Conservation (phyloP, 2,329 filamentous ascomycete species). For the Alternaria rosae region DNA sequence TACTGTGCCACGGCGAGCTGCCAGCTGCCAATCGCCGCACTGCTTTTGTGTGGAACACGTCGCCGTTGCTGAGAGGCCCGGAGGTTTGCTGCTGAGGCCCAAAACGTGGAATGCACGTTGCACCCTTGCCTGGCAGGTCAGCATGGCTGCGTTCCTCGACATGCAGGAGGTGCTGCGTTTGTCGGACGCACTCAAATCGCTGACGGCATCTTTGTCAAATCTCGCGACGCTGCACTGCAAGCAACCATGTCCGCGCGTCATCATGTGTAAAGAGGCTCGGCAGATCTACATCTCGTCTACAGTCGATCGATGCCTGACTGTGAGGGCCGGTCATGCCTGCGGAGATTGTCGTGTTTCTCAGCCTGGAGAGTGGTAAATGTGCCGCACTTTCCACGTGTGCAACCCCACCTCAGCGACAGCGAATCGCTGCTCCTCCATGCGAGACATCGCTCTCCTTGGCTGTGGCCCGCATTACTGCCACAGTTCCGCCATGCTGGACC, state of each 20-base stretch:
- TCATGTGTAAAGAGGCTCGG: constrained; percentile 18
- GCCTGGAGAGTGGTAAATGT: constrained; percentile 18
- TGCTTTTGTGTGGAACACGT: constrained; percentile 26
- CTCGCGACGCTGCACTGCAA: constrained; percentile 5
- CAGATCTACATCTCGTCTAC: constrained; percentile 21
- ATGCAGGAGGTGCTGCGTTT: constrained; percentile 4
- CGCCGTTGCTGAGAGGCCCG: constrained; percentile 35
- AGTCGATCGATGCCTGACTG: constrained; percentile 22
- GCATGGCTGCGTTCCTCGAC: constrained; percentile 17
- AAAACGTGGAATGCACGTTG: constrained; percentile 48
- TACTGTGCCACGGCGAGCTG: constrained; percentile 16
- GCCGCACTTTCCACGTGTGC: constrained; percentile 34
- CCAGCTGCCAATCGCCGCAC: constrained; percentile 33
- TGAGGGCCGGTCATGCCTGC: constrained; percentile 5
- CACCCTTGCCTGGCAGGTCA: constrained; percentile 39
- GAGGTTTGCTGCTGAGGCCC: constrained; percentile 37
- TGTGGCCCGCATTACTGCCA: constrained; percentile 24
- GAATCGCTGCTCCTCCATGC: constrained; percentile 38
- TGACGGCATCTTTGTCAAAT: constrained; percentile 6
- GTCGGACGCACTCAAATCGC: background rate
- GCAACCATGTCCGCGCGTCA: constrained; percentile 13
- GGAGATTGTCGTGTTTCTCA: constrained; percentile 22
- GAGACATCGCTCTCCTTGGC: constrained; percentile 43
- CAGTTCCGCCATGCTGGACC: constrained; percentile 34
- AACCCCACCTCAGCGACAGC: constrained; percentile 28